phyloP scores from a whole-genome alignment of 148 eudicot genomes.

The Rhododendron vialii region DNA sequence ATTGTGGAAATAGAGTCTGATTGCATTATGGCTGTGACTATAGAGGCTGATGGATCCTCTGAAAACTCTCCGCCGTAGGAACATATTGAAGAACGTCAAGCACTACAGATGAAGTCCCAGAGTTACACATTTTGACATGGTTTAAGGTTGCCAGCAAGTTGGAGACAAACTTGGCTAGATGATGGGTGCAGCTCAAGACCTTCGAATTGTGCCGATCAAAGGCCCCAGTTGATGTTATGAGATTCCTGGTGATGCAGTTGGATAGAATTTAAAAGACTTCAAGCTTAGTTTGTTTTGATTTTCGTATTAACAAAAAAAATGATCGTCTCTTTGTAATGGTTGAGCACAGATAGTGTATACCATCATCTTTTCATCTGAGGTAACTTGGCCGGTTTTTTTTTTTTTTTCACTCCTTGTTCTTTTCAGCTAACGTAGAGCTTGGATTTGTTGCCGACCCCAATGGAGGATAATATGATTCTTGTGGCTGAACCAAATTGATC shows the following conservation, averaged over 20 bases:
- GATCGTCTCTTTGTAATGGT: background rate
- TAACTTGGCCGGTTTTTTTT: too few species aligned
- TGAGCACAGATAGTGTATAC: too few species aligned
- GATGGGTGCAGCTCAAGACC: background rate
- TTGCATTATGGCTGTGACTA: background rate
- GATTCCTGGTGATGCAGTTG: background rate
- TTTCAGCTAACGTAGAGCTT: too few species aligned
- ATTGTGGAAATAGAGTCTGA: background rate
- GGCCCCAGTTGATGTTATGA: background rate
- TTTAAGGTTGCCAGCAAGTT: background rate
- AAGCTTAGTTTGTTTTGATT: background rate
- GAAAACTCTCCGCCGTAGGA: background rate
- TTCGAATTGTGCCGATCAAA: background rate
- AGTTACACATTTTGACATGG: background rate
- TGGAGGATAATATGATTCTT: too few species aligned
- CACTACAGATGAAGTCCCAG: background rate
- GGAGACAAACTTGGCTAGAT: background rate
- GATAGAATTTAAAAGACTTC: background rate
- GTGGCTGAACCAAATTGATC: too few species aligned
- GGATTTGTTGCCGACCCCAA: too few species aligned
- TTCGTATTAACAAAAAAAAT: background rate
- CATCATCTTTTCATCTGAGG: too few species aligned
- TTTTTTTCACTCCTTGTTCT: too few species aligned
- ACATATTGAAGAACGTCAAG: background rate
- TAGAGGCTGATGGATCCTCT: background rate